Base-by-base conservation (phyloP, 352 stramenopile genomes). In the Phytophthora tubulina region DNA sequence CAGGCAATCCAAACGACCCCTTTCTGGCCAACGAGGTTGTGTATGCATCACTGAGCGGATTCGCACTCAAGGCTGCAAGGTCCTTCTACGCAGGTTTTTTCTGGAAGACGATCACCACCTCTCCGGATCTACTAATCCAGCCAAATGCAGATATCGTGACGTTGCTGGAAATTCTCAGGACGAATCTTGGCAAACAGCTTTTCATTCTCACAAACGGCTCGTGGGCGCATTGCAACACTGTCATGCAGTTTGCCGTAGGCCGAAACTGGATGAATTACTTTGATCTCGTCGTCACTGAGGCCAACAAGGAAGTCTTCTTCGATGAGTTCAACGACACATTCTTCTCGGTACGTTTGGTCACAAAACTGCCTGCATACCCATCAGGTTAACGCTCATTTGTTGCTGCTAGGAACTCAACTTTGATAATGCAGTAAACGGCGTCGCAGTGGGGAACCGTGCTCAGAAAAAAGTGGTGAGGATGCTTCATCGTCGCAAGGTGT, bases 241-340 rank as follows among this genome's bases (percentile, higher is more conserved):
- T 89, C 14, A 79, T 89, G 71, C 75, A 84, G 42, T 81, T 79
- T 44, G 76, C 78, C 14, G 60, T 89, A 14, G 78, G 78, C 6
- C 77, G 72, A 7, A 81, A 86, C 70, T 89, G 81, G 81, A 53
- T 70, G 10, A 60, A 55, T 21, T 82, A 80, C 61, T 89, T 89
- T 39, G 76, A 85, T 33, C 61, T 89, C 17, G 74, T 89, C 30
- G 39, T 86, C 17, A 89, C 78, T 1, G 78, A 89, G 17, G 74
- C 75, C 36, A 81, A 84, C 46, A 86, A 85, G 48, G 78, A 86
- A 17, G 73, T 84, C 9, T 89, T 89, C 63, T 89, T 86, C 48
- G 78, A 86, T 67, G 66, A 84, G 48, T 74, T 83, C 62, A 84
- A 89, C 61, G 73, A 82, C 32, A 78, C 63, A 1, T 61, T 74